Conservation (phyloP, 1,284 basidiomycete species). For the Hemileia vastatrix region DNA sequence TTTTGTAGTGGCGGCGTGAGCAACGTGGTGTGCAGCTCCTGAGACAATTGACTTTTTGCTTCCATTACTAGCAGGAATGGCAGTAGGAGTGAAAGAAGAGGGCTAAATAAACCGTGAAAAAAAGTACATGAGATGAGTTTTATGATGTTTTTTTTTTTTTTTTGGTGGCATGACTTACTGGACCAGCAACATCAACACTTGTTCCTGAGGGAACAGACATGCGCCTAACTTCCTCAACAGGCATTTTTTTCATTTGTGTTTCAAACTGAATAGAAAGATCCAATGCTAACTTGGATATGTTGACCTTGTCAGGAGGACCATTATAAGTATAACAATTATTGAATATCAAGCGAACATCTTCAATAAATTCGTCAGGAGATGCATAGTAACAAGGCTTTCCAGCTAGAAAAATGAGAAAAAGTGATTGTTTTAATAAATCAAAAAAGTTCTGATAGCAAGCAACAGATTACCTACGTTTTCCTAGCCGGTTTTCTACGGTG, state of each 20-base stretch:
- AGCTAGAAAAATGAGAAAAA: neutral
- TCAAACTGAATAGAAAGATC: conserved; percentile 76
- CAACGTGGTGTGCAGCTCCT: too few relatives aligned
- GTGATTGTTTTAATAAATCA: neutral
- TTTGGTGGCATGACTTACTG: too few relatives aligned
- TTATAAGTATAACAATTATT: conserved; percentile 86
- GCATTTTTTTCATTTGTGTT: conserved; percentile 73
- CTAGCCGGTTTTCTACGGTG: conserved; percentile 82
- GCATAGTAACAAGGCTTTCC: conserved; percentile 13
- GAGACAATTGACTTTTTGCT: too few relatives aligned
- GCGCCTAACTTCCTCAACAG: too few relatives aligned
- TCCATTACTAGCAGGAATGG: too few relatives aligned
- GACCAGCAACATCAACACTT: too few relatives aligned
- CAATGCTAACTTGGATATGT: conserved; percentile 66
- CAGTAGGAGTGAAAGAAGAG: too few relatives aligned
- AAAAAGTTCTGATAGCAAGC: neutral
- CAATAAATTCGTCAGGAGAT: conserved; percentile 62
- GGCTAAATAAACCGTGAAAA: too few relatives aligned
- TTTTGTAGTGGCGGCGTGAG: too few relatives aligned
- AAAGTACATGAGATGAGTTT: too few relatives aligned
- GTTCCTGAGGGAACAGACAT: too few relatives aligned
- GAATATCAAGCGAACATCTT: conserved; percentile 76
- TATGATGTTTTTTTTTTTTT: too few relatives aligned
- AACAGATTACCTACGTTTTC: conserved; percentile 23
- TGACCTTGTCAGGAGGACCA: conserved; percentile 63